Evolutionary conservation across 2,329 filamentous ascomycete species (phyloP).

Genomic region (Colletotrichum lindemuthianum): DNA sequence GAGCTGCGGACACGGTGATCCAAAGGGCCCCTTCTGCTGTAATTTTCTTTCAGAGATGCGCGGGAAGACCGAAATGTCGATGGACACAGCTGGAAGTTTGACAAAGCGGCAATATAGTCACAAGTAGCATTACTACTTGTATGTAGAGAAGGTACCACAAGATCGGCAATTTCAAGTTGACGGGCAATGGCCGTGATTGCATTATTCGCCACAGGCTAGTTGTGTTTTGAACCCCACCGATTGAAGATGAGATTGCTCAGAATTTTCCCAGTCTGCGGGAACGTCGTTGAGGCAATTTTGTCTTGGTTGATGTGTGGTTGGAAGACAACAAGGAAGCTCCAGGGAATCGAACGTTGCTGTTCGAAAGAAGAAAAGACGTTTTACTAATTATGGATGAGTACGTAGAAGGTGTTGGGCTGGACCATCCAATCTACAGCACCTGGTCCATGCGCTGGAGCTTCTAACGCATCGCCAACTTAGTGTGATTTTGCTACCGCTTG

Average conservation of each 20-base stretch:
- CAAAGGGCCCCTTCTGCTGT: background rate
- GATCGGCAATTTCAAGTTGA: constrained; percentile 7
- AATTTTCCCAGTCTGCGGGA: constrained; percentile 7
- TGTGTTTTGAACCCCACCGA: constrained; percentile 1
- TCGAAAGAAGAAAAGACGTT: background rate
- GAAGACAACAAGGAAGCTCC: constrained; percentile 7
- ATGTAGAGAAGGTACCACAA: background rate
- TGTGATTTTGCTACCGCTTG: too few species aligned
- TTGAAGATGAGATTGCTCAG: constrained; percentile 14
- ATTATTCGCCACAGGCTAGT: constrained; percentile 19
- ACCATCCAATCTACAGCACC: too few species aligned
- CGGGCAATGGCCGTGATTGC: constrained; percentile 16
- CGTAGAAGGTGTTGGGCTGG: too few species aligned
- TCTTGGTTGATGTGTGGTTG: constrained; percentile 9
- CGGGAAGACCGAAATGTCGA: constrained; percentile 16
- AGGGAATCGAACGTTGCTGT: background rate
- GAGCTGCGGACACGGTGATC: too few species aligned
- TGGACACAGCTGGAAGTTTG: constrained; percentile 1
- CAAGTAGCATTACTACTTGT: too few species aligned
- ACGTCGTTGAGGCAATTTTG: background rate
- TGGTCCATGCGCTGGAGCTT: too few species aligned
- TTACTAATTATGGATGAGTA: background rate
- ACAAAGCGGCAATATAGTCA: background rate
- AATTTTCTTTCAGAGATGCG: background rate
- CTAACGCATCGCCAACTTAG: too few species aligned